These are phyloP conservation scores for Ascochyta clinopodiicola DNA, from an alignment of 2,329 filamentous ascomycete species.

Conservation along the genomic window DNA sequence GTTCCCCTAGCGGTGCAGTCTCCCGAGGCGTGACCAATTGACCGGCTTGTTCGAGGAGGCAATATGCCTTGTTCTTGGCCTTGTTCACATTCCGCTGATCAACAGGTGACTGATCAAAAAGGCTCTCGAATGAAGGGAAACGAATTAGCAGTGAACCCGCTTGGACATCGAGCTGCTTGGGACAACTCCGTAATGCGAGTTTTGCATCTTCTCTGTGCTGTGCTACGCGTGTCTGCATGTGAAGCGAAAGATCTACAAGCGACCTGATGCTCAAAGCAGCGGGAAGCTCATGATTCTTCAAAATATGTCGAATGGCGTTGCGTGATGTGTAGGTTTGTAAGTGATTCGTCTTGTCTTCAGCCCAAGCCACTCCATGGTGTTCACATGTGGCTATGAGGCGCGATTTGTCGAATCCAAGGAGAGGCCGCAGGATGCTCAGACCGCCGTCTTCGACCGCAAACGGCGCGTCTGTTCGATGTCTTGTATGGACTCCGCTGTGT, in stretches of 20 bases:
- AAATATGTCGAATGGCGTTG: conserved; percentile 79
- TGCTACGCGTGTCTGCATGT: conserved; percentile 62
- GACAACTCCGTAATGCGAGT: conserved; percentile 58
- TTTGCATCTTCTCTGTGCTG: conserved; percentile 61
- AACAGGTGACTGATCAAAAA: conserved; percentile 26
- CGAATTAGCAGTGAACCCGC: conserved; percentile 44
- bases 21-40: conserved; percentile 58
- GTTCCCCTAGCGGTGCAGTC: conserved; percentile 52
- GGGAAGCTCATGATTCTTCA: conserved; percentile 67
- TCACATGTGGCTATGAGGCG: conserved; percentile 77
- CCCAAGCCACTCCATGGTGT: conserved; percentile 72
- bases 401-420: conserved; percentile 74
- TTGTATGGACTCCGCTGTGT: conserved; percentile 41
- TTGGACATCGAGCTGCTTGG: conserved; percentile 53
- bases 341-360: conserved; percentile 83
- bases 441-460: conserved; percentile 67
- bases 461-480: neutral
- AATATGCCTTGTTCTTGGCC: conserved; percentile 46
- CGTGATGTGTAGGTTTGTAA: conserved; percentile 78
- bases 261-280: conserved; percentile 66
- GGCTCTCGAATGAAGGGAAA: conserved; percentile 30
- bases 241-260: conserved; percentile 58
- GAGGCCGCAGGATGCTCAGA: conserved; percentile 70
- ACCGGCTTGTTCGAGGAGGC: conserved; percentile 57
- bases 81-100: conserved; percentile 24